Evolutionary conservation across 169 alveolate species (phyloP), one percentile per base, ranked within the genome.

Genomic region (Plasmodium cynomolgi): DNA sequence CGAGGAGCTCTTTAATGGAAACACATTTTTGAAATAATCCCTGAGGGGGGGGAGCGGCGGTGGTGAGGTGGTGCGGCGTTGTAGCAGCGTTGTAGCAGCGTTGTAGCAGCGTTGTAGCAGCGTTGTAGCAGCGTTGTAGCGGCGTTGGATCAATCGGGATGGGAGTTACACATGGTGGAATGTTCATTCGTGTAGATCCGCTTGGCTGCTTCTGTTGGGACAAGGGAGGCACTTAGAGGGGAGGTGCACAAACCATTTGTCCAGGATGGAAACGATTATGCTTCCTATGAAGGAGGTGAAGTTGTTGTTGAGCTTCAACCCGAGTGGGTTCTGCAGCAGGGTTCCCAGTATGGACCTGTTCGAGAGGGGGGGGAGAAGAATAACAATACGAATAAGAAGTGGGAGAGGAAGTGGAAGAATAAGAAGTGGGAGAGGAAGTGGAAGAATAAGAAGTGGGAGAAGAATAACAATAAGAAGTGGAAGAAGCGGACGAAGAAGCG

Each of bases 271-370:
- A 6, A 88, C 71, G 20, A 88, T 37, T 34, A 79, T 79, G 23
- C 93, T 88, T 15, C 93, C 93, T 75, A 88, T 88, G 39, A 88
- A 88, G 29, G 93, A 88, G 4, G 93, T 88, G 82, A 88, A 88
- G 56, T 88, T 88, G 31, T 88, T 88, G 56, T 88, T 88, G 13
- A 88, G 41, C 72, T 88, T 88, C 31, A 88, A n/a, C 8, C 93
- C 93, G 17, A 75, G 73, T 0, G 93, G 86, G 71, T 88, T 88
- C 33, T 88, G 93, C 23, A 88, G 82, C 4, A 88, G 50, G 4
- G 93, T 79, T 34, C 93, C 93, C 50, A 88, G 72, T 33, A 88
- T 79, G 44, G 93, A 77, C 72, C 93, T 88, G 50, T 6, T 0
- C 8, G 6, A 50, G 33, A 83, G n/a, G 33, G 41, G 44, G 44